Percentiles rank a stretch among this genome's conserved stretches.
Conservation (phyloP, 78 protist species). For the Dictyostelium capitatum region DNA sequence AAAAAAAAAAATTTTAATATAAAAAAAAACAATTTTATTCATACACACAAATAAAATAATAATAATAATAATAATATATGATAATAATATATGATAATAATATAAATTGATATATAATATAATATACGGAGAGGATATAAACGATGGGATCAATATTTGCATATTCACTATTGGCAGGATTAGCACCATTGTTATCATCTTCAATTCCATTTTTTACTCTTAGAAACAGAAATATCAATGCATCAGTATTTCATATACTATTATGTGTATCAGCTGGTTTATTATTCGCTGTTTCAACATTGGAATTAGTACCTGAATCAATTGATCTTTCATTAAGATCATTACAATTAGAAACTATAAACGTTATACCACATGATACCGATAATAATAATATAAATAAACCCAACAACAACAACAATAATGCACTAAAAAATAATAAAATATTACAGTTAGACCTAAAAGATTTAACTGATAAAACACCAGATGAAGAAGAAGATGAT, state of each 20-base stretch:
- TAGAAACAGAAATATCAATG: conserved; percentile 25
- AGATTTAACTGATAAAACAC: not conserved
- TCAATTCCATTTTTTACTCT: conserved; percentile 45
- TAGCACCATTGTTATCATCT: conserved; percentile 59
- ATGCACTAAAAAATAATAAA: not conserved
- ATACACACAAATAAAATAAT: too few species aligned
- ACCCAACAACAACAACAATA: not conserved
- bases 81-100: too few species aligned
- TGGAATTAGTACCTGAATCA: conserved; percentile 53
- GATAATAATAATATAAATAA: not conserved
- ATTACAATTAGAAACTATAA: not conserved
- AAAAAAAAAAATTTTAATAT: too few species aligned
- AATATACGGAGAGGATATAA: too few species aligned
- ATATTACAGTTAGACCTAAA: not conserved
- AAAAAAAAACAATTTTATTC: too few species aligned
- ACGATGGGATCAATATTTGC: conserved; percentile 20
- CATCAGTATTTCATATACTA: conserved; percentile 27
- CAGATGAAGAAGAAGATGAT: too few species aligned
- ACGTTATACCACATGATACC: not conserved
- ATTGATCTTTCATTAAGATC: conserved; percentile 13
- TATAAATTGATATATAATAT: too few species aligned
- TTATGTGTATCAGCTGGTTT: conserved; percentile 65
- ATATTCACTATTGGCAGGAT: conserved; percentile 54
- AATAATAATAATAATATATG: too few species aligned
- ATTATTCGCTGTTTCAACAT: conserved; percentile 63